Conservation (phyloP, 352 stramenopile species). For the Phytophthora agathidicida region DNA sequence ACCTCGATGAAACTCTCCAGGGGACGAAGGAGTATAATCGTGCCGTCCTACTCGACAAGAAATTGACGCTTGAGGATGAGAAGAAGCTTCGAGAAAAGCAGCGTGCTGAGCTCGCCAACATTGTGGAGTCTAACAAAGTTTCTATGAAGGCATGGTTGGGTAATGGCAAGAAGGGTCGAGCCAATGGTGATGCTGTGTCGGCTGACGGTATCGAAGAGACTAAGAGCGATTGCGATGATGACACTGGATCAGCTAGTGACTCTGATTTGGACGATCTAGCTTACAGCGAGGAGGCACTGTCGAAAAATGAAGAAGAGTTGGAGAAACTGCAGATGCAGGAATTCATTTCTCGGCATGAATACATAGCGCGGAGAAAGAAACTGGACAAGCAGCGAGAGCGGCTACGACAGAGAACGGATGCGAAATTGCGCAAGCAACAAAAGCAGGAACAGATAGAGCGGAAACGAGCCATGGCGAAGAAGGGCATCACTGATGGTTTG, state of each 20-base stretch:
- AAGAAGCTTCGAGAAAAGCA: conserved; percentile 85
- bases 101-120: conserved; percentile 54
- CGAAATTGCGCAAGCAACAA: conserved; percentile 71
- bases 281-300: conserved; percentile 61
- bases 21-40: conserved; percentile 81
- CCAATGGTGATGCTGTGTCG: conserved; percentile 11
- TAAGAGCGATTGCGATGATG: conserved; percentile 42
- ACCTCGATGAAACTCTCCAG: conserved; percentile 62
- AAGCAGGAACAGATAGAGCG: conserved; percentile 69
- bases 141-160: conserved; percentile 68
- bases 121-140: conserved; percentile 61
- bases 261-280: conserved; percentile 69
- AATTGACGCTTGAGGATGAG: conserved; percentile 75
- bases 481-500: conserved; percentile 68
- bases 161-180: conserved; percentile 56
- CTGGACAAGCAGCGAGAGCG: conserved; percentile 72
- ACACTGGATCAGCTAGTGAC: conserved; percentile 55
- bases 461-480: conserved; percentile 64
- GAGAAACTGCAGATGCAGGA: conserved; percentile 66
- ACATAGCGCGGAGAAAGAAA: conserved; percentile 76
- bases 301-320: conserved; percentile 78
- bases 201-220: conserved; percentile 45
- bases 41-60: conserved; percentile 63
- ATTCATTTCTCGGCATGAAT: conserved; percentile 82
- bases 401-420: conserved; percentile 56